A percentile compares a stretch with the other conserved stretches of the same genome.
Conservation (phyloP, 75 land plant genomes). For the Adiantum capillusveneris region DNA sequence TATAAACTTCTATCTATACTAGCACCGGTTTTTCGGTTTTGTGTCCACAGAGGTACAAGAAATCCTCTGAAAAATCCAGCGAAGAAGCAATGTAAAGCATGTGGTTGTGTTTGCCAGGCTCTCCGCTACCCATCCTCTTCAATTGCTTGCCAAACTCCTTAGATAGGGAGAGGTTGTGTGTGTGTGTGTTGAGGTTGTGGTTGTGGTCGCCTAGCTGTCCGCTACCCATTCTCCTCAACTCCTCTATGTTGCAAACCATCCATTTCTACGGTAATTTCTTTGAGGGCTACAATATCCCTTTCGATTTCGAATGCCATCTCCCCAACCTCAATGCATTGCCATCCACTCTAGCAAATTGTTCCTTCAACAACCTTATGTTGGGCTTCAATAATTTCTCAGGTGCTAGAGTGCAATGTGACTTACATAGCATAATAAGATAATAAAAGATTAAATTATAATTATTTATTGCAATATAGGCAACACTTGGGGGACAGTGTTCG, state of each 20-base stretch:
- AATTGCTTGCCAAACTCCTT: constrained; percentile 2
- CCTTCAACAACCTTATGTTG: constrained; percentile 29
- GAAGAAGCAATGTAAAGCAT: too few relatives aligned
- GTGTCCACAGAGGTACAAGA: too few relatives aligned
- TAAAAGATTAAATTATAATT: too few relatives aligned
- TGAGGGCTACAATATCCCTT: not conserved
- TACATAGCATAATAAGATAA: too few relatives aligned
- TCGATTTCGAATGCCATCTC: not conserved
- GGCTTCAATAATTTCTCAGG: constrained; percentile 33
- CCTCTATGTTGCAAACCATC: not conserved
- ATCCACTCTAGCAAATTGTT: constrained; percentile 34
- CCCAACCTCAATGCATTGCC: constrained; percentile 20
- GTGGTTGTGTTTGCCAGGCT: constrained; percentile 9
- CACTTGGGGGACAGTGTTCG: not conserved
- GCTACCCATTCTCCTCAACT: not conserved
- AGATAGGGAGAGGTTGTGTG: too few relatives aligned
- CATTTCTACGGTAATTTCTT: constrained; percentile 8
- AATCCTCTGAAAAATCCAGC: too few relatives aligned
- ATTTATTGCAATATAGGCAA: too few relatives aligned
- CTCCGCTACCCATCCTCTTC: not conserved
- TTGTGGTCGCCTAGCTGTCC: not conserved
- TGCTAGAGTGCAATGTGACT: too few relatives aligned
- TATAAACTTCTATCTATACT: too few relatives aligned
- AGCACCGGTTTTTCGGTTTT: too few relatives aligned
- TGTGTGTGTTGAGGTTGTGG: too few relatives aligned